Base-by-base conservation (phyloP, 805 yeast genomes). In the Hanseniaspora guilliermondii region DNA sequence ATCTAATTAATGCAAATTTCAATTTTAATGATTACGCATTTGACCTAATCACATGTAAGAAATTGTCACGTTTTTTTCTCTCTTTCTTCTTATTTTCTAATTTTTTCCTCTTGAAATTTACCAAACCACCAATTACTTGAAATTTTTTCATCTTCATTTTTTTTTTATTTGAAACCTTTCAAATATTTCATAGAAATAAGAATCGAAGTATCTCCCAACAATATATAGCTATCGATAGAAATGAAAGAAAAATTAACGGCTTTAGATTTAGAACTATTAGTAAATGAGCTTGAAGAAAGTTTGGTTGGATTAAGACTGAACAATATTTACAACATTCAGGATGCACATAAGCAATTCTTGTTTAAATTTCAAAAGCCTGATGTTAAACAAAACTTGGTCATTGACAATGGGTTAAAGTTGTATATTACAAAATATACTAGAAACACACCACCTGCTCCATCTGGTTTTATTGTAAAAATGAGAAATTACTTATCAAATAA, bases 401-500 rank as follows among this genome's bases (percentile, higher is more conserved):
- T 89, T 7, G 97, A 91, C 62, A 86, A 91, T 53, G 98, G 98
- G 0, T 80, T 84, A 65, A 79, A 87, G 58, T 68, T 84, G 27
- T 91, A 89, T 65, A 61, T 80, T 53, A 85, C 97, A 0, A 85
- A 82, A 21, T 91, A 79, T 62, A 86, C 85, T 47, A 76, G 96
- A 61, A 85, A 87, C 5, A 80, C 85, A 0, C 83, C 89, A 9
- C 85, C 81, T 21, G 74, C 82, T 12, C 97, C 97, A 0, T 80
- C 95, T 5, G 82, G 82, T 41, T 91, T 91, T 67, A 95, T 85
- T 8, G 75, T 84, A 25, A 91, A 91, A 64, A 69, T 91, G 56
- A 77, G 98, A 61, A 89, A 89, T 64, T 95, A 86, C 64, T 72
- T 91, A 64, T 86, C 86, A 61, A 77, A 91, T 0, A 78, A 88